Evolutionary conservation across 208 protist species (phyloP), one percentile per base, ranked within the genome.

Genomic region (Herpetomonas samuelpessoai): DNA sequence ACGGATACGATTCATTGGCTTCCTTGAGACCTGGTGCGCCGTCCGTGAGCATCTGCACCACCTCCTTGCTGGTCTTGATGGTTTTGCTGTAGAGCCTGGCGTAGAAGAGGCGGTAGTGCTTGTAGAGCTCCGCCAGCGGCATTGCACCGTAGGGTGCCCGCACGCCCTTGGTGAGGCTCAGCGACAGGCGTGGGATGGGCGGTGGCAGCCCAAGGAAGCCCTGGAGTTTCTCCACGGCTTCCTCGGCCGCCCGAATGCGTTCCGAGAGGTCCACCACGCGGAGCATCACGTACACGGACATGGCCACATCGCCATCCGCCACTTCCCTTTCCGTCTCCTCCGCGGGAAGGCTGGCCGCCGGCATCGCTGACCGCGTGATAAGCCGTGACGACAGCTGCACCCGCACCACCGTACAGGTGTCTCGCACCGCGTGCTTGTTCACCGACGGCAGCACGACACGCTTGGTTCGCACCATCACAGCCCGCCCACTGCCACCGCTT

Each of bases 231-330:
- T 60, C 66, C 10, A 83, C 76, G 0, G 84, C 82, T 48, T 86
- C 79, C 3, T 72, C 14, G 14, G 72, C 68, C 6, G 69, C 58
- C 3, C 63, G 49, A 14, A 74, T 24, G 68, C 83, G 85, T 47
- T 75, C 63, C 7, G 83, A 74, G 45, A 92, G 70, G 41, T 85
- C 81, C 9, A 92, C 39, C 19, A 89, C 84, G 12, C 88, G 79
- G 71, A 95, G 67, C 68, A 89, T 59, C 22, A 89, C 70, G 47
- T 76, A 81, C 6, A 92, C 27, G 29, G 68, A 27, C 54, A 72
- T 1, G 12, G 59, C 65, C 22, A 69, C 27, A 18, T 68, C 66
- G n/a, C 27, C 61, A 19, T 75, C 62, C 44, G 49, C 57, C n/a
- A 57, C 53, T 18, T 46, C 49, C 21, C 63, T 50, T 19, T 10